Base-by-base conservation (phyloP, 2,329 filamentous ascomycete genomes). In the Pyricularia sp. region DNA sequence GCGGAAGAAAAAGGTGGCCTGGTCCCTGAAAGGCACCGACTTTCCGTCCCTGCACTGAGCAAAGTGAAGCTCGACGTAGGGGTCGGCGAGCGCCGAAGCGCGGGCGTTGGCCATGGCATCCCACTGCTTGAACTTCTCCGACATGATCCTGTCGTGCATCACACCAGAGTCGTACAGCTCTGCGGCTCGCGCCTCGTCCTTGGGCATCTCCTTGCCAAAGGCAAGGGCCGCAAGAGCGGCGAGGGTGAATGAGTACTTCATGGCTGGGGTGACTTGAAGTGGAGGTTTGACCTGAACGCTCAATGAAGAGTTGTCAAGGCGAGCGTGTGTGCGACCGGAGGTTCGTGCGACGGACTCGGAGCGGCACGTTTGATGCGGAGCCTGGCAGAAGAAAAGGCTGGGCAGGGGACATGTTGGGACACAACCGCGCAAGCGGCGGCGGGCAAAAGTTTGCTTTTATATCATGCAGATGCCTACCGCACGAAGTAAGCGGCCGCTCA, bases 161-260 rank as follows among this genome's bases (percentile, higher is more conserved):
- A 57, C 9, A 30, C 49, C 62, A 19, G 12, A 59, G 30, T 64
- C 62, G 62, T 64, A 64, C n/a, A 64, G 33, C 30, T 57, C 62
- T 6, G 62, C 62, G 19, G 62, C 62, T 16, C 49, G 44, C 28
- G 19, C 44, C 62, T 64, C 62, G 30, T 64, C 62, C 49, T 64
- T 64, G 19, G 49, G 62, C 44, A 64, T 57, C 30, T 64, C 62
- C 49, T 59, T 64, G 35, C 33, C 62, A 6, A 63, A 26, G 33
- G 60, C 60, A 9, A 62, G 35, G 24, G 60, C 60, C 33, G 60
- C 31, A 13, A 35, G 30, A n/a, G 60, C 60, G 19, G 30, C 60
- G 30, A 62, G n/a, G n/a, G 30, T 62, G 60, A 35, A 22, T 13
- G 30, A 62, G 31, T 40, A 40, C 60, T 7, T 62, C 31, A 35